Evolutionary conservation across 257 asterid species (phyloP), one percentile per base, ranked within the genome.

Genomic region (Salvia hispanica): DNA sequence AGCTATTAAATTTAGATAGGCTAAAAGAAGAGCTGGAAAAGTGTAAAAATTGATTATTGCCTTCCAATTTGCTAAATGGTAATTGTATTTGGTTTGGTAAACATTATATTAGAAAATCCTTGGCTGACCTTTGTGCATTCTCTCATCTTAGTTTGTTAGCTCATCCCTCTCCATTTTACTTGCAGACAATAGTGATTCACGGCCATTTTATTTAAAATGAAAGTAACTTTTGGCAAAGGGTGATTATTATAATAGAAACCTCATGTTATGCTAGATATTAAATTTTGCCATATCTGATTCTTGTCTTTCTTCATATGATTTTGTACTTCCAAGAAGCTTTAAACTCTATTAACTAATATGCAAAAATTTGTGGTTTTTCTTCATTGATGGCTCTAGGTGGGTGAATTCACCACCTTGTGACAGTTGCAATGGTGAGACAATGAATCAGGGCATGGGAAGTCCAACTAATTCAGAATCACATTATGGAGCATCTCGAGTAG

Each of bases 391-490:
- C 74, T 77, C 57, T 74, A 90, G 98, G 88, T 93, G 98, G 98
- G 96, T 90, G 57, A 85, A 93, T 78, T 78, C 92, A 39, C 97
- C 98, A 78, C 86, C 97, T 64, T 93, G 98, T 75, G 94, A 84
- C 60, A 84, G 78, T 72, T 93, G 98, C 76, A 81, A 73, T 39
- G 77, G 66, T 72, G 95, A 88, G 60, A 93, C 97, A 58, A 44
- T 64, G 68, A 78, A 69, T 65, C 89, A 83, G 78, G 96, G 96
- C 75, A 86, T 82, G 95, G 97, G 94, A 58, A 77, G 64, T 50
- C 83, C 95, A 39, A 70, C 77, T 80, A 76, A 80, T 62, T 82
- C 82, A 28, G 98, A 93, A 77, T 79, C 68, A 58, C 90, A 42
- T 71, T 82, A 84, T 75, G 82, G 88, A 62, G 98, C 96, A 74